Evolutionary conservation across 1,284 basidiomycete species (phyloP).

Genomic region (Ceratobasidium sp.): DNA sequence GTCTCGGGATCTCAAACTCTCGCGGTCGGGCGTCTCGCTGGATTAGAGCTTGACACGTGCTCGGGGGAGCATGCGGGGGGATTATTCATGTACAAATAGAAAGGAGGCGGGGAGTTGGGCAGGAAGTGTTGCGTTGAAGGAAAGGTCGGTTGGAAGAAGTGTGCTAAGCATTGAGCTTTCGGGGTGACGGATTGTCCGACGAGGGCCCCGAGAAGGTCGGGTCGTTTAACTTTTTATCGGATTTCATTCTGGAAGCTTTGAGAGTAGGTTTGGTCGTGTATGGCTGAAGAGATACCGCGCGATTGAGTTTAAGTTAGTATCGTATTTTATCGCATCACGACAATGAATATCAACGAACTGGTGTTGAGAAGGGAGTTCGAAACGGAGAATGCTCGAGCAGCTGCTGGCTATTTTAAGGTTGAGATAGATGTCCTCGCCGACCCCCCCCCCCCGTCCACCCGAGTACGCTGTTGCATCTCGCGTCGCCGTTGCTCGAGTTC

Average conservation of each 20-base stretch:
- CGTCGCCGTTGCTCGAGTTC: conserved; percentile 89
- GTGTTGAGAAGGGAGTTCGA: conserved; percentile 64
- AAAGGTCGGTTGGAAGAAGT: conserved; percentile 59
- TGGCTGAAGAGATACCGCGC: conserved; percentile 39
- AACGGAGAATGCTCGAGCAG: conserved; percentile 79
- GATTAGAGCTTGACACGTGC: conserved; percentile 86
- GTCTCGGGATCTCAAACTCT: conserved; percentile 91
- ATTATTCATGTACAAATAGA: conserved; percentile 20
- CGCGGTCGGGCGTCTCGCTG: conserved; percentile 92
- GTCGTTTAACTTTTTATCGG: conserved; percentile 95
- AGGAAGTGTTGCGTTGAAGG: conserved; percentile 63
- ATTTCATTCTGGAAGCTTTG: conserved; percentile 97
- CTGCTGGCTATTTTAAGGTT: conserved; percentile 67
- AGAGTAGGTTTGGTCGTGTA: conserved; percentile 71
- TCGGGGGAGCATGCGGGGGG: conserved; percentile 85
- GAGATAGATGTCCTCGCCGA: conserved; percentile 67
- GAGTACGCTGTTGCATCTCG: conserved; percentile 77
- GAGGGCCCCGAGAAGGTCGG: conserved; percentile 87
- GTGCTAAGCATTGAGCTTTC: conserved; percentile 63
- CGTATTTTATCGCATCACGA: conserved; percentile 48
- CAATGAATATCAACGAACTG: conserved; percentile 65
- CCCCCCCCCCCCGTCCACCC: conserved; percentile 60
- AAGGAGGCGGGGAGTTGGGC: conserved; percentile 80
- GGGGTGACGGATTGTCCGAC: conserved; percentile 79
- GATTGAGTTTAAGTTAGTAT: background rate